Evolutionary conservation across 2,329 filamentous ascomycete species (phyloP), one percentile per base, ranked within the genome.

Genomic region (Helotiales sp.): DNA sequence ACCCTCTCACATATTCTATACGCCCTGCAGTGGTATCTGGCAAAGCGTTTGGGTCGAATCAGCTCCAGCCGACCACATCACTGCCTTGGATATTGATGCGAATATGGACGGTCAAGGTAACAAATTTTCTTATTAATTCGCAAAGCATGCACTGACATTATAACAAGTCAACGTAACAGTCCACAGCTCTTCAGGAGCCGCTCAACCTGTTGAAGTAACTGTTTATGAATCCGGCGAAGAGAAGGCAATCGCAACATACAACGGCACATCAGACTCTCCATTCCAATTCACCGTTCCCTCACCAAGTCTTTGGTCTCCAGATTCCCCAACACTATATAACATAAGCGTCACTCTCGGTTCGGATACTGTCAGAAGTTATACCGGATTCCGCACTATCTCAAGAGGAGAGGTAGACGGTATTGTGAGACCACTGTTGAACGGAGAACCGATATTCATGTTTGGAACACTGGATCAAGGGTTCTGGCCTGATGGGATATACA

Each of bases 21-120:
- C 84, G 0, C 84, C 88, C 0, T 90, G 87, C 68, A 87, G 84
- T 31, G 88, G 88, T 5, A 90, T 91, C 62, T 91, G 88, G 88
- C 87, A 90, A 68, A 80, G 79, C 17, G 87, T 90, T 0, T 91
- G 87, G 87, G 73, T 91, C 1, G 84, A 88, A 68, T 77, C 81
- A n/a, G 84, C 81, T 0, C 83, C 87, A 0, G 61, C 72, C 0
- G 78, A 81, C 50, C 75, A 85, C 63, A 81, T 90, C 54, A 81
- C 79, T 0, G 55, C 54, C 31, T 34, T 63, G 5, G 60, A 60
- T 40, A 55, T 63, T 12, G 55, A 77, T 25, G 87, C 85, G 0
- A 79, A 78, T 61, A 81, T 81, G 73, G 63, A 83, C 49, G 83
- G 83, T 15, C 69, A 76, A 58, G 75, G 81, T 79, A 67, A 66